phyloP scores from a whole-genome alignment of 2,329 filamentous ascomycete genomes.

The Passalora sequoiae region DNA sequence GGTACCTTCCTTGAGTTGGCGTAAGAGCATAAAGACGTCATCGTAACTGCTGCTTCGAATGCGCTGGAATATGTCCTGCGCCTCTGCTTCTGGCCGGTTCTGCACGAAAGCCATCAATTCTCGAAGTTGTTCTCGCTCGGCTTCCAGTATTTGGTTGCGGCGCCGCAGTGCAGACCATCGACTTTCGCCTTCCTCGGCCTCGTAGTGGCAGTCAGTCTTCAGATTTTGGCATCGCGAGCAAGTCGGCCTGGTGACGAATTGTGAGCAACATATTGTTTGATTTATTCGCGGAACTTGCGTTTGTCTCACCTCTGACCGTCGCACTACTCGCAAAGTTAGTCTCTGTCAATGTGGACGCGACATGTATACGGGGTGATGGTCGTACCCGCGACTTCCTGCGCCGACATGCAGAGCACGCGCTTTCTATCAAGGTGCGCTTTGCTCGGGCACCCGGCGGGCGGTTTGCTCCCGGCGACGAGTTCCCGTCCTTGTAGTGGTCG shows the following conservation, averaged over 20 bases:
- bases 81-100: constrained; percentile 26
- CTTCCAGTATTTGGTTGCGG: constrained; percentile 29
- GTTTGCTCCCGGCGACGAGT: constrained; percentile 13
- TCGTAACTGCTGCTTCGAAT: constrained; percentile 23
- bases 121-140: constrained; percentile 28
- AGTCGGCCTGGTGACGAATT: constrained; percentile 21
- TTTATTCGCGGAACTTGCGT: neutral
- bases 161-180: constrained; percentile 32
- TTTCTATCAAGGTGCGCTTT: constrained; percentile 28
- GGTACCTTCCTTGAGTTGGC: constrained; percentile 17
- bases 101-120: constrained; percentile 28
- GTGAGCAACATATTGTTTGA: constrained; percentile 7
- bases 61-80: constrained; percentile 28
- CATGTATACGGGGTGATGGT: too few species aligned
- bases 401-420: constrained; percentile 29
- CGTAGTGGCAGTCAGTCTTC: constrained; percentile 30
- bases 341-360: too few species aligned
- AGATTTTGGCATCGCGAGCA: constrained; percentile 30
- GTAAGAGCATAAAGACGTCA: constrained; percentile 23
- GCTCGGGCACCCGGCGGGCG: constrained; percentile 16
- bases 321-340: constrained; percentile 20
- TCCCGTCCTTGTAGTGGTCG: constrained; percentile 17
- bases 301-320: constrained; percentile 25
- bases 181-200: constrained; percentile 33
- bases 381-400: constrained; percentile 26